phyloP scores from a whole-genome alignment of 2,329 filamentous ascomycete species.

The Biscogniauxia mediterranea region DNA sequence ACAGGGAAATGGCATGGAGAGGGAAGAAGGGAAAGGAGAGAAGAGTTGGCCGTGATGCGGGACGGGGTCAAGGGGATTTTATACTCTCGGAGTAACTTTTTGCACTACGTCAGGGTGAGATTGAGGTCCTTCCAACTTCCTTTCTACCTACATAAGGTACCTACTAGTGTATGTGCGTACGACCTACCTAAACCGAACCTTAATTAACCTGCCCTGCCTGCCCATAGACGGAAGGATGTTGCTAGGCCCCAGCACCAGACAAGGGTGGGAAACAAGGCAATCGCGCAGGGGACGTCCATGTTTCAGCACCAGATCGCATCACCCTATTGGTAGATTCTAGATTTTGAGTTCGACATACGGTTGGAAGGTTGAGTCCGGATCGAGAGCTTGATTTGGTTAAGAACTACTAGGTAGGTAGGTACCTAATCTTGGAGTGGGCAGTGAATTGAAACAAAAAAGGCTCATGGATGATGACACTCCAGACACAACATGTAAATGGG shows the following conservation, averaged over 20 bases:
- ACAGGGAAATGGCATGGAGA: constrained; percentile 18
- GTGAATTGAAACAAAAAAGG: no score
- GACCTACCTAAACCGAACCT: neutral
- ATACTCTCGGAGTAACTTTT: constrained; percentile 6
- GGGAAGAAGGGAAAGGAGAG: neutral
- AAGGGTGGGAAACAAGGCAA: neutral
- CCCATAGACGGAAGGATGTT: no score
- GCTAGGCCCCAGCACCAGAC: neutral
- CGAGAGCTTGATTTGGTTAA: no score
- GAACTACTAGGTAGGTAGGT: no score
- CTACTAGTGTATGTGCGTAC: no score
- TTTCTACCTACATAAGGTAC: constrained; percentile 4
- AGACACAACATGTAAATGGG: no score
- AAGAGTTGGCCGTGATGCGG: no score
- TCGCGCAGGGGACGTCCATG: neutral
- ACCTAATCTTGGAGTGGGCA: no score
- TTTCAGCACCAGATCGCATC: neutral
- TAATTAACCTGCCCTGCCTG: neutral
- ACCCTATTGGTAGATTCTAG: neutral
- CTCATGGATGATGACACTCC: no score
- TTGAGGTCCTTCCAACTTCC: no score
- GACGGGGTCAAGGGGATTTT: constrained; percentile 5
- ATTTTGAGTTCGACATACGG: neutral
- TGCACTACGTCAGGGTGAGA: constrained; percentile 7
- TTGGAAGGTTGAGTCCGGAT: no score